Base-by-base conservation (phyloP, 768 basidiomycete species). In the Mycena latifolia region DNA sequence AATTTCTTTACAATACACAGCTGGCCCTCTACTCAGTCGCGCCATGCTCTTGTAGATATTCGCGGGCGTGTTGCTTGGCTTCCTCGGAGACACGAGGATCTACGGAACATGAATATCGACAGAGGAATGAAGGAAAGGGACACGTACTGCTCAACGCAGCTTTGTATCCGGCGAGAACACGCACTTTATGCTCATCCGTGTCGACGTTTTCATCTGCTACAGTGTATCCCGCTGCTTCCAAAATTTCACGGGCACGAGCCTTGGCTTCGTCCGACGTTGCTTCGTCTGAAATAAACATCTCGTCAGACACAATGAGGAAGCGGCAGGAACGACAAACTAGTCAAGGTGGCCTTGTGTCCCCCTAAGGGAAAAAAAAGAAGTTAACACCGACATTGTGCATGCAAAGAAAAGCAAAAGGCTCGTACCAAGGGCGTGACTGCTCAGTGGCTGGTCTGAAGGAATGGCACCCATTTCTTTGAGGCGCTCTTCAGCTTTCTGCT, bases 111-210 rank as follows among this genome's bases (percentile, higher is more conserved):
- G 9, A 27, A 45, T 74, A 59, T 6, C 37, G 11, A 20, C 22
- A 22, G 10, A 12, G 20, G 4, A 55, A 0, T 18, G 4, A 33
- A 33, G 8, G 10, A 12, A 46, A 22, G 68, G n/a, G 1, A 35
- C 20, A 41, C 83, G 50, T 65, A 87, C 87, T 88, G 54, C 75
- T 68, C 2, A 88, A 70, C 1, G 87, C 81, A 29, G 88, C 86
- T 66, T 89, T 88, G 73, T 87, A 87, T 12, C 87, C 87, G 0
- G 80, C 87, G 6, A 85, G 71, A 45, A 88, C 85, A 37, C 82
- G 85, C 2, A 71, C 80, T 53, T 77, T 65, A 56, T 87, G 85
- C 67, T 82, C 78, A 0, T 71, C 77, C 0, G 76, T 75, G 20
- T 6, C n/a, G n/a, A 4, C 18, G 33, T 47, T 43, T 18, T 27